Evolutionary conservation across 805 yeast genomes (phyloP).

Genomic region (Hanseniaspora thailandica): DNA sequence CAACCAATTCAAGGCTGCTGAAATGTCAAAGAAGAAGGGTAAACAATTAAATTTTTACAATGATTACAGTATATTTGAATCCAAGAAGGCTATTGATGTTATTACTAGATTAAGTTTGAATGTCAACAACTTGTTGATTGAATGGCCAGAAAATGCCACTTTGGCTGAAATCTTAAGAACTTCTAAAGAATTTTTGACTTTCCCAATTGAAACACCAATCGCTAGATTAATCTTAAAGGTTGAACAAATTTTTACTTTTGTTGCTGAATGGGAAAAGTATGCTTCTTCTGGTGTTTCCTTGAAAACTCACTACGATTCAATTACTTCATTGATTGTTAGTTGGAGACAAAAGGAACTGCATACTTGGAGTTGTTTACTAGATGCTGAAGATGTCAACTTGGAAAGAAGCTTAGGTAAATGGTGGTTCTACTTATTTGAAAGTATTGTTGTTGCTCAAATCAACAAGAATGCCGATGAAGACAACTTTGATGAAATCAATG

Average conservation of each 20-base stretch:
- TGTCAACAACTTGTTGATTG: conserved; percentile 38
- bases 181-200: conserved; percentile 52
- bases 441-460: conserved; percentile 43
- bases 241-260: conserved; percentile 72
- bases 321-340: conserved; percentile 61
- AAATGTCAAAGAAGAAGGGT: conserved; percentile 14
- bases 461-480: conserved; percentile 22
- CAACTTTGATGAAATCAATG: conserved; percentile 7
- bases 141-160: conserved; percentile 96
- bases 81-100: conserved; percentile 44
- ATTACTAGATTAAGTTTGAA: conserved; percentile 36
- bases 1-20: conserved; percentile 22
- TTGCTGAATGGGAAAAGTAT: conserved; percentile 88
- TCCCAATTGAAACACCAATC: conserved; percentile 57
- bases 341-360: conserved; percentile 86
- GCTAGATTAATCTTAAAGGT: conserved; percentile 67
- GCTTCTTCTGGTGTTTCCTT: conserved; percentile 71
- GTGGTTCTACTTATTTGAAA: conserved; percentile 88
- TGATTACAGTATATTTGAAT: conserved; percentile 50
- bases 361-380: conserved; percentile 72
- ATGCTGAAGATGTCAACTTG: conserved; percentile 43
- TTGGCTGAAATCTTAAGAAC: conserved; percentile 54
- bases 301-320: conserved; percentile 39
- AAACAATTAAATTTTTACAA: conserved; percentile 46
- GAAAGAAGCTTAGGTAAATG: conserved; percentile 54